Percentiles rank a stretch among this genome's conserved stretches.
Evolutionary conservation across 495 filamentous ascomycete genomes (phyloP).

Genomic region (Neurospora sp.): DNA sequence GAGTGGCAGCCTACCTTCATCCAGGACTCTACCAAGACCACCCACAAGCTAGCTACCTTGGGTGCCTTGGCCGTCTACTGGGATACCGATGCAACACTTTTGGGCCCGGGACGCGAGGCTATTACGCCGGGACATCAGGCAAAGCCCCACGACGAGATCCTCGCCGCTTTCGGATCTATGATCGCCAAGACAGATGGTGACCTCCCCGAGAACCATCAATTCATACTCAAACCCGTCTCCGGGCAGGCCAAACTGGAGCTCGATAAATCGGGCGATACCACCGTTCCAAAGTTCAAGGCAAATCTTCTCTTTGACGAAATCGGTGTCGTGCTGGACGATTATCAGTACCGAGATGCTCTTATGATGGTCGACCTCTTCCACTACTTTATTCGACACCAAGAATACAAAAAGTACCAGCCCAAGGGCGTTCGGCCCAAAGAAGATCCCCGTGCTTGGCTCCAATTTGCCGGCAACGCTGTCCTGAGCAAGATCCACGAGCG

Average conservation of each 20-base stretch:
- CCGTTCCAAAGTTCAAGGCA: constrained; percentile 82
- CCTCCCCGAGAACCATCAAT: constrained; percentile 57
- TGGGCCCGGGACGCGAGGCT: constrained; percentile 68
- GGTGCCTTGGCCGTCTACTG: constrained; percentile 88
- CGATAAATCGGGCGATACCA: constrained; percentile 75
- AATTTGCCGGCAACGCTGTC: constrained; percentile 80
- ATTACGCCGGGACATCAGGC: constrained; percentile 42
- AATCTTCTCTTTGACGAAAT: constrained; percentile 89
- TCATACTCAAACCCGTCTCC: constrained; percentile 88
- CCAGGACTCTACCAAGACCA: constrained; percentile 67
- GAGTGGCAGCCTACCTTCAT: constrained; percentile 94
- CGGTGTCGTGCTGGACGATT: constrained; percentile 86
- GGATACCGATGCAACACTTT: constrained; percentile 82
- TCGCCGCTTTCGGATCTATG: constrained; percentile 62
- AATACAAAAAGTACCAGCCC: constrained; percentile 89
- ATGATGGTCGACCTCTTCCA: constrained; percentile 99
- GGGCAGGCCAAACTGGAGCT: constrained; percentile 86
- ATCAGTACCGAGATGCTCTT: constrained; percentile 90
- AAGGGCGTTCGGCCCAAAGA: constrained; percentile 75
- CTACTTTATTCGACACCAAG: constrained; percentile 94
- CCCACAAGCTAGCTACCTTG: constrained; percentile 85
- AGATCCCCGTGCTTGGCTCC: constrained; percentile 83
- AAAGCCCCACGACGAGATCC: constrained; percentile 56
- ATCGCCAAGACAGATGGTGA: constrained; percentile 58
- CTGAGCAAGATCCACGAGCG: constrained; percentile 88